These are phyloP conservation scores for Tolypocladium nubicola DNA, from an alignment of 2,329 filamentous ascomycete genomes.

Conservation along the genomic window DNA sequence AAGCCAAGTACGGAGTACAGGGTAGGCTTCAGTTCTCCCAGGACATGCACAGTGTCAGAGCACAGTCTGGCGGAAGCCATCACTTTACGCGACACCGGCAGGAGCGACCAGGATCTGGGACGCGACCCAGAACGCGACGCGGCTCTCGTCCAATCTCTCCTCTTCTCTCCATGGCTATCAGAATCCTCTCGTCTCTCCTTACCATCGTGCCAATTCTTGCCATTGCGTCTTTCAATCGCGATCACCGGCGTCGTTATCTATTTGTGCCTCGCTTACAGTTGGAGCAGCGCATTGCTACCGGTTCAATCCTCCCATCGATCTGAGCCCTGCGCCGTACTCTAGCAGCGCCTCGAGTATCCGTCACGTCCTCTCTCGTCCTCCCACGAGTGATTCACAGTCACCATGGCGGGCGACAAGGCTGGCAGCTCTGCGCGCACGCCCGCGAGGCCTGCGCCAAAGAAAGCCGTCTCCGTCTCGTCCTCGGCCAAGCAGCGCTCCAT, in stretches of 20 bases:
- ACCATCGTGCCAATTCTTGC: not conserved
- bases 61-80: not conserved
- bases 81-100: not conserved
- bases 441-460: conserved; percentile 17
- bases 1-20: not conserved
- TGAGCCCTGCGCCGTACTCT: not conserved
- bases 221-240: not conserved
- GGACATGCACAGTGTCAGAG: not conserved
- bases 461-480: conserved; percentile 15
- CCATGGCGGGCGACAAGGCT: conserved; percentile 19
- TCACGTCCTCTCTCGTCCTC: not conserved
- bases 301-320: not conserved
- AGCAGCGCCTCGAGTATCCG: not conserved
- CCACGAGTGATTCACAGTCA: conserved; percentile 3
- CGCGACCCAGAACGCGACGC: conserved; percentile 1
- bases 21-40: not conserved
- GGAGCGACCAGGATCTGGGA: not conserved
- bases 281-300: not conserved
- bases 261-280: not conserved
- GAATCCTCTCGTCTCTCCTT: not conserved
- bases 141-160: not conserved
- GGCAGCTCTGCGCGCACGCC: conserved; percentile 20
- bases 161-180: not conserved
- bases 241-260: not conserved
- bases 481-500: conserved; percentile 31